These are phyloP conservation scores for Sedum album DNA, from an alignment of 164 flowering plant genomes.

Conservation along the genomic window DNA sequence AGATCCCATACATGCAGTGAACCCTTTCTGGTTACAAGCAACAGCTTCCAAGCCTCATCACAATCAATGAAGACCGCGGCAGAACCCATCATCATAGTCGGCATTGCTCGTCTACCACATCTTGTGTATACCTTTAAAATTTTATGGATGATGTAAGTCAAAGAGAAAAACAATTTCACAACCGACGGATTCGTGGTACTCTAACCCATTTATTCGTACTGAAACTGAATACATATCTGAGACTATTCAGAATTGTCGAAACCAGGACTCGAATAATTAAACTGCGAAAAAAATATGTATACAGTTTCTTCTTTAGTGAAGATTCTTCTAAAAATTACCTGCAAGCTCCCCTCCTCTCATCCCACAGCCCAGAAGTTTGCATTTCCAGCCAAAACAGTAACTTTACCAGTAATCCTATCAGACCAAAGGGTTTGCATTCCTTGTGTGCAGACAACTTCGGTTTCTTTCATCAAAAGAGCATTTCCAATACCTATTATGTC, in stretches of 20 bases:
- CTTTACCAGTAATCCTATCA: slow-evolving; percentile 77
- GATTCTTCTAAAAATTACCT: slow-evolving; percentile 33
- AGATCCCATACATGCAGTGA: slow-evolving; percentile 86
- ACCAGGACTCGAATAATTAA: not conserved
- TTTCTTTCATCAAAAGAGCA: slow-evolving; percentile 55
- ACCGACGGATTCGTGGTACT: not conserved
- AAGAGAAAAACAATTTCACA: not conserved
- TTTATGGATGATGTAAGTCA: not conserved
- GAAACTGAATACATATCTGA: too few species aligned
- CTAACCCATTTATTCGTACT: not conserved
- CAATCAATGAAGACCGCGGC: slow-evolving; percentile 88
- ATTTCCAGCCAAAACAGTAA: slow-evolving; percentile 93
- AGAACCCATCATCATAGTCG: slow-evolving; percentile 95
- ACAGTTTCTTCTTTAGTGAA: not conserved
- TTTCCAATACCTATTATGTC: slow-evolving; percentile 64
- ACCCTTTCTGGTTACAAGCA: slow-evolving; percentile 84
- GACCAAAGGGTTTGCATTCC: slow-evolving; percentile 76
- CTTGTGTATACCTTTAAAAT: slow-evolving; percentile 72
- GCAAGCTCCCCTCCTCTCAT: slow-evolving; percentile 90
- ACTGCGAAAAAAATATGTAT: not conserved
- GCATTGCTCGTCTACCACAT: slow-evolving; percentile 96
- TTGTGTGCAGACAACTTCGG: slow-evolving; percentile 67
- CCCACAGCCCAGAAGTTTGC: slow-evolving; percentile 97
- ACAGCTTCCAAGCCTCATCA: slow-evolving; percentile 87
- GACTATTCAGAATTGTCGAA: not conserved